Base-by-base conservation (phyloP, 2,329 filamentous ascomycete species). In the Beauveria sp. region DNA sequence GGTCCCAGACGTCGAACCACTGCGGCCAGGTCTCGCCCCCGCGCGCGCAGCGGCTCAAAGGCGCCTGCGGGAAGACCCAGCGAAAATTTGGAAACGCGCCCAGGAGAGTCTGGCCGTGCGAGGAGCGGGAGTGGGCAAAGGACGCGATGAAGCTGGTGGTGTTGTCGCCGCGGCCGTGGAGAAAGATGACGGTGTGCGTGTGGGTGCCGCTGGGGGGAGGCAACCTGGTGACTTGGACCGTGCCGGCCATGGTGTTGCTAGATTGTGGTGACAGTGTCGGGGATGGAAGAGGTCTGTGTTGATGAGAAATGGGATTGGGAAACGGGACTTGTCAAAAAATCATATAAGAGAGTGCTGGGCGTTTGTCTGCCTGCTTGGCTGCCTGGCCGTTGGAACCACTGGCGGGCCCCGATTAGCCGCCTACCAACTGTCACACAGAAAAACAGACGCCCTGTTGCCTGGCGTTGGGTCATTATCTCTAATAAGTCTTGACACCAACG, bases 1-100 rank as follows among this genome's bases (percentile, higher is more conserved):
- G 69, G 55, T 78, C 76, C 70, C 73, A 78, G 41, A 81, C 72
- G 65, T 83, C 79, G 66, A 82, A 83, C 80, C 80, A 83, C 65
- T 80, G 77, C 9, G 74, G 71, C 60, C 65, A 61, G 8, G 67
- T 63, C 28, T 71, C 67, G 54, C 66, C 40, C 18, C 8, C 24
- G 53, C 40, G 20, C 24, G 58, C 70, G 51, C 68, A 65, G 55
- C 68, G 46, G 57, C 69, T 67, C 41, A 67, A 24, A 12, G 74
- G 73, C 2, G 79, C 76, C 57, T 75, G 72, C 10, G 79, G 79
- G 59, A 82, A 82, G 7, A 82, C 77, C 76, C 78, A 82, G 59
- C 76, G 74, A 65, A 80, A 72, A 5, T 74, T 72, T 5, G 80
- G 78, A 41, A 80, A 77, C 9, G 69, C 66, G 4, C 76, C 71